Percentiles rank a stretch among this genome's conserved stretches.
phyloP scores from a whole-genome alignment of 23 red algal genomes.

The Agarophyton chilense region DNA sequence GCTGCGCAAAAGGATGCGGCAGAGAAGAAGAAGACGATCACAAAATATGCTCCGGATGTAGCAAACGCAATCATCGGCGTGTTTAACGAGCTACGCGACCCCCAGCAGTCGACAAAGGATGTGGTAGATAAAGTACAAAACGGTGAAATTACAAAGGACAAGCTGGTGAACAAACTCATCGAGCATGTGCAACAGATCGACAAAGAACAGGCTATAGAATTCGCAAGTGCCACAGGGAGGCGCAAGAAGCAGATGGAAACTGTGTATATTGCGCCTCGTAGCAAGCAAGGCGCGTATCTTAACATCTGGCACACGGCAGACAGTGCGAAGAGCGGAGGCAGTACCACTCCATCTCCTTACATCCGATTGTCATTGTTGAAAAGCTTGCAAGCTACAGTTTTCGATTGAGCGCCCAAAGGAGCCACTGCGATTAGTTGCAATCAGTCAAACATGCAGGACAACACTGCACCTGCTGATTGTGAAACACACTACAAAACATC shows the following conservation, averaged over 20 bases:
- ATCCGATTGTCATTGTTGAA: slow-evolving; percentile 4
- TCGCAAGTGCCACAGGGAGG: slow-evolving; percentile 18
- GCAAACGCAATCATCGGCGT: slow-evolving; percentile 66
- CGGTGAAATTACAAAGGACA: slow-evolving; percentile 37
- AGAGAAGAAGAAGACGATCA: slow-evolving; percentile 70
- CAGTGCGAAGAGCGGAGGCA: background rate
- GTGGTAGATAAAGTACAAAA: slow-evolving; percentile 41
- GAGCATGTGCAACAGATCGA: slow-evolving; percentile 80
- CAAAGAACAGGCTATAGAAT: slow-evolving; percentile 64
- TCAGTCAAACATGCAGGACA: background rate
- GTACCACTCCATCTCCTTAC: background rate
- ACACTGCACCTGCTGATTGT: background rate
- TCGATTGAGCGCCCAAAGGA: background rate
- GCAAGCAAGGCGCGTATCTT: slow-evolving; percentile 20
- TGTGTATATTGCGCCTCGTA: slow-evolving; percentile 22
- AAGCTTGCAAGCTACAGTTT: background rate
- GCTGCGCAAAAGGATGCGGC: slow-evolving; percentile 60
- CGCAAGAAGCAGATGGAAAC: slow-evolving; percentile 46
- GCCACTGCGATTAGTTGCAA: background rate
- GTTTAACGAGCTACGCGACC: slow-evolving; percentile 48
- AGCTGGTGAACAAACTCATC: slow-evolving; percentile 53
- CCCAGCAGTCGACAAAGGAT: slow-evolving; percentile 15
- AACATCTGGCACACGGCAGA: background rate
- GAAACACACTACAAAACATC: background rate
- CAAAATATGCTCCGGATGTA: slow-evolving; percentile 84